Conservation (phyloP, 2,329 filamentous ascomycete genomes). For the Pestalotiopsis sp. region DNA sequence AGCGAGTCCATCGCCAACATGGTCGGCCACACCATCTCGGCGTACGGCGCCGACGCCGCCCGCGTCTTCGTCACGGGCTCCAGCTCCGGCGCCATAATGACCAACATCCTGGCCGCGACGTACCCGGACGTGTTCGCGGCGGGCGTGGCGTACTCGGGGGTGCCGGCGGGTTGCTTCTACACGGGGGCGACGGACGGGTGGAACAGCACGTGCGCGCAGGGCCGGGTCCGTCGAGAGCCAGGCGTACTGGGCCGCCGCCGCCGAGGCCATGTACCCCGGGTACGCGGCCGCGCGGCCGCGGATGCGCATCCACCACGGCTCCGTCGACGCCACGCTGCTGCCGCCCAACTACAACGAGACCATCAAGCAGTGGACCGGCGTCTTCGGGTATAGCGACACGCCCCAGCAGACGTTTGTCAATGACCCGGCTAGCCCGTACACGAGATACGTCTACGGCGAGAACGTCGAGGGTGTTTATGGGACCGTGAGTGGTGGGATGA, state of each 20-base stretch:
- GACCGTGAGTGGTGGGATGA: neutral
- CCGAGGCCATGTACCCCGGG: conserved; percentile 36
- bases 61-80: conserved; percentile 54
- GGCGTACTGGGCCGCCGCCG: conserved; percentile 47
- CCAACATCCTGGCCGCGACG: conserved; percentile 42
- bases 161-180: conserved; percentile 42
- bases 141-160: conserved; percentile 42
- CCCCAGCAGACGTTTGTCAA: conserved; percentile 6
- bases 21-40: conserved; percentile 50
- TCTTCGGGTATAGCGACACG: conserved; percentile 29
- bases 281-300: conserved; percentile 27
- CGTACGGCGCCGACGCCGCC: conserved; percentile 50
- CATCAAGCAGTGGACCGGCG: conserved; percentile 34
- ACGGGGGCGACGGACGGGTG: conserved; percentile 42
- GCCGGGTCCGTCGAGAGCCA: conserved; percentile 40
- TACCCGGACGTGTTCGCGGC: conserved; percentile 48
- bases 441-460: conserved; percentile 15
- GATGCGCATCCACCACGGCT: conserved; percentile 30
- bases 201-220: conserved; percentile 51
- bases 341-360: conserved; percentile 26
- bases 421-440: conserved; percentile 14
- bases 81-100: conserved; percentile 48
- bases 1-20: conserved; percentile 57
- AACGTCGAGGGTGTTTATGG: conserved; percentile 15
- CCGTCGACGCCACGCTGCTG: conserved; percentile 23